Percentiles rank a stretch among this genome's conserved stretches.
phyloP scores from a whole-genome alignment of 2,329 filamentous ascomycete genomes.

The Paraphaeosphaeria sporulosa region DNA sequence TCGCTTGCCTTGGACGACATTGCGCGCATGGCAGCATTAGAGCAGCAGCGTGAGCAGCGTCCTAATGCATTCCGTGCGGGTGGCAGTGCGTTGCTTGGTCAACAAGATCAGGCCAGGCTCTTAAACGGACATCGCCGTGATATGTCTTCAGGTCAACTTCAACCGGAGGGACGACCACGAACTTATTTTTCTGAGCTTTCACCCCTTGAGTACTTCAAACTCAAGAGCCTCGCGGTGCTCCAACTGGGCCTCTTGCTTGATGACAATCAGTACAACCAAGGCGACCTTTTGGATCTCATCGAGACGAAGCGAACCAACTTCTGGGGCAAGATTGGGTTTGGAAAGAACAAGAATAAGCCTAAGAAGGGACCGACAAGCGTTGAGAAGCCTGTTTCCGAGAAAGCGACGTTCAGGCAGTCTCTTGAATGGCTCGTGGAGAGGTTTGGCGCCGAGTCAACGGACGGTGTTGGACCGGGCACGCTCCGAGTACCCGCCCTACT shows the following conservation, averaged over 20 bases:
- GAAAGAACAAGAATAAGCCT: slow-evolving; percentile 80
- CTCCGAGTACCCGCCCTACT: slow-evolving; percentile 91
- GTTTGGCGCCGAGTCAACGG: slow-evolving; percentile 96
- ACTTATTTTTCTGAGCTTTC: slow-evolving; percentile 97
- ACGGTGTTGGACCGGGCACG: slow-evolving; percentile 91
- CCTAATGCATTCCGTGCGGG: slow-evolving; percentile 80
- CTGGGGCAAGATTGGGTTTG: slow-evolving; percentile 97
- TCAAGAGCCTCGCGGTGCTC: slow-evolving; percentile 91
- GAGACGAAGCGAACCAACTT: slow-evolving; percentile 93
- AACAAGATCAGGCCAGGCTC: slow-evolving; percentile 69
- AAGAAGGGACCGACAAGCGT: slow-evolving; percentile 72
- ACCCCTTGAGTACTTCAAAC: slow-evolving; percentile 95
- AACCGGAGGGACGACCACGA: slow-evolving; percentile 65
- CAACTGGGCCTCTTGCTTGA: slow-evolving; percentile 94
- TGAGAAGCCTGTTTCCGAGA: slow-evolving; percentile 55
- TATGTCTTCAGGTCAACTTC: slow-evolving; percentile 63
- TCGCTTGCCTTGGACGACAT: slow-evolving; percentile 96
- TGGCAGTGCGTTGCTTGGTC: slow-evolving; percentile 71
- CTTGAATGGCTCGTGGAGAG: slow-evolving; percentile 89
- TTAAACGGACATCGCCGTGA: slow-evolving; percentile 74
- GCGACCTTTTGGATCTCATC: slow-evolving; percentile 90
- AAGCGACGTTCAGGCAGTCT: slow-evolving; percentile 90
- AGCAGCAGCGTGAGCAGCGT: slow-evolving; percentile 90
- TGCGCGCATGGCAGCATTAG: slow-evolving; percentile 90
- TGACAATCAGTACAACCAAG: slow-evolving; percentile 88